Evolutionary conservation across 140 eudicot genomes (phyloP).

Genomic region (Ambrosia hybrid): DNA sequence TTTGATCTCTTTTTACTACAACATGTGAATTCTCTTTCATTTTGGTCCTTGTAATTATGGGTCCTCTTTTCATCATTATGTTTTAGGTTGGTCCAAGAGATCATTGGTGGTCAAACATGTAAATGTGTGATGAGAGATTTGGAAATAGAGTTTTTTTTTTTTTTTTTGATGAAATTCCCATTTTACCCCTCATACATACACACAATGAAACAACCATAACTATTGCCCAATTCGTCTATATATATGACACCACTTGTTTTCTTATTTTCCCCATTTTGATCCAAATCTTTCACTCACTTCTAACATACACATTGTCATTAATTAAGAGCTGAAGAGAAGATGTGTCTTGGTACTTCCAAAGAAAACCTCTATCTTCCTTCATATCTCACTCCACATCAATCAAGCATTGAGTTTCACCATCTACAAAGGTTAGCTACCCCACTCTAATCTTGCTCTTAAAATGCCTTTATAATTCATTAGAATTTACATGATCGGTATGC

Average conservation of each 20-base stretch:
- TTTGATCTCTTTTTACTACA: constrained; percentile 21
- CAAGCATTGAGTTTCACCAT: constrained; percentile 16
- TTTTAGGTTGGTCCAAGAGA: constrained; percentile 50
- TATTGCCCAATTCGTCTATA: constrained; percentile 29
- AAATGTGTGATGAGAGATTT: constrained; percentile 44
- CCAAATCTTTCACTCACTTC: constrained; percentile 14
- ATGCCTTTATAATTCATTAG: background rate
- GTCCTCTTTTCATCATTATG: constrained; percentile 45
- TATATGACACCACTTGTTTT: constrained; percentile 22
- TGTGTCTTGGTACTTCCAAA: constrained; percentile 34
- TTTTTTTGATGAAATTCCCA: constrained; percentile 6
- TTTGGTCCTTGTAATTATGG: constrained; percentile 48
- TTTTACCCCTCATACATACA: constrained; percentile 31
- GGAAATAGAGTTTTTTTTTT: constrained; percentile 18
- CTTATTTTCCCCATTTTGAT: constrained; percentile 27
- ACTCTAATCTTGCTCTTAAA: constrained; percentile 4
- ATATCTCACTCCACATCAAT: constrained; percentile 24
- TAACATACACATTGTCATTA: constrained; percentile 12
- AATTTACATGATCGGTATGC: background rate
- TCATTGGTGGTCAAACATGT: constrained; percentile 47
- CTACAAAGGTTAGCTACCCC: constrained; percentile 36
- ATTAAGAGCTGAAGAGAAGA: constrained; percentile 21
- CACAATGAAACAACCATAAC: constrained; percentile 10
- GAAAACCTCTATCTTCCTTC: constrained; percentile 25
- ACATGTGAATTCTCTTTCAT: constrained; percentile 34